These are phyloP conservation scores for Cryptococcus wingfieldii DNA, from an alignment of 1,284 basidiomycete genomes.

Conservation along the genomic window DNA sequence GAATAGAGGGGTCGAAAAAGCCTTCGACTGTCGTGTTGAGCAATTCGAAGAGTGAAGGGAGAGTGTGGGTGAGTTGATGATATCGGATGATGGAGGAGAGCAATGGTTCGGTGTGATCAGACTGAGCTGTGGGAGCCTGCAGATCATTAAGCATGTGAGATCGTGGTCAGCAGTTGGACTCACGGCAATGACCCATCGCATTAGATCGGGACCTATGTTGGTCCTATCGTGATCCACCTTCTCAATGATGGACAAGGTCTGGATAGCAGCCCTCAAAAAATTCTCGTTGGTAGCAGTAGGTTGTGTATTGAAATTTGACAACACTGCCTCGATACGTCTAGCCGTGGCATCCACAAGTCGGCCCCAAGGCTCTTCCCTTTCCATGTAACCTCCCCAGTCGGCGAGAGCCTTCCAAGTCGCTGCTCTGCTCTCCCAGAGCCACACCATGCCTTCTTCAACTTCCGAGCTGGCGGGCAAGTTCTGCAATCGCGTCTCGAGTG, in stretches of 20 bases:
- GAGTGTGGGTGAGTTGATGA: constrained; percentile 32
- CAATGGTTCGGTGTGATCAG: constrained; percentile 10
- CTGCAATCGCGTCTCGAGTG: constrained; percentile 9
- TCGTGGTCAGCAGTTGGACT: constrained; percentile 6
- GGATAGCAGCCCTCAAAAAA: constrained; percentile 15
- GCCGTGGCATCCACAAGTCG: constrained; percentile 21
- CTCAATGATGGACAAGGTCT: constrained; percentile 21
- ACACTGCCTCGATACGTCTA: constrained; percentile 10
- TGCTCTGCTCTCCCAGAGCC: constrained; percentile 15
- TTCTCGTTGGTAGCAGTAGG: constrained; percentile 11
- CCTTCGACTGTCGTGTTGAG: constrained; percentile 16
- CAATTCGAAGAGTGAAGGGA: constrained; percentile 21
- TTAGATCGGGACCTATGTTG: constrained; percentile 17
- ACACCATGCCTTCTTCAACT: constrained; percentile 1
- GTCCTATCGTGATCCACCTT: constrained; percentile 30
- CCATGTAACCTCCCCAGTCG: constrained; percentile 44
- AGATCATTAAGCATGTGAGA: background rate
- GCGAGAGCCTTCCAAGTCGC: constrained; percentile 29
- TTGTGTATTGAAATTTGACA: constrained; percentile 11
- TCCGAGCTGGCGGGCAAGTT: background rate
- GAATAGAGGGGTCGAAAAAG: constrained; percentile 18
- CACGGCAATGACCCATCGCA: constrained; percentile 37
- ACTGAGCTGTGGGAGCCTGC: constrained; percentile 7
- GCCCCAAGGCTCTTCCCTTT: constrained; percentile 30
- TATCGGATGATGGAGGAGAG: constrained; percentile 27